Conservation (phyloP, 768 basidiomycete species). For the Tylopilus plumbeoviolaceoides region DNA sequence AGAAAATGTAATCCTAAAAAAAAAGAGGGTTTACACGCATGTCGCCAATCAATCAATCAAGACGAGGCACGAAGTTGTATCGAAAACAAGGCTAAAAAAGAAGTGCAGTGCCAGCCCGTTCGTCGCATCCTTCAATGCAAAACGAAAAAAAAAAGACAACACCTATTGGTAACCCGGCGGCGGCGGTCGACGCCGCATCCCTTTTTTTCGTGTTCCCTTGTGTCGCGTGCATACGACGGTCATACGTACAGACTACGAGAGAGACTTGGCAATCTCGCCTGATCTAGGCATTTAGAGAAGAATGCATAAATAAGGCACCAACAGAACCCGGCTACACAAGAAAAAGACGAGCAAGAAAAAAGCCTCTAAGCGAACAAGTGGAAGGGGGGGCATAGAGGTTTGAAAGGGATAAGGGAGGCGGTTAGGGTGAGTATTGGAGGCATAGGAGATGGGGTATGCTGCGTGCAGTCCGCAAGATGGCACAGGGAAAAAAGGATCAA, state of each 20-base stretch:
- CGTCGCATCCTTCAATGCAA: constrained; percentile 4
- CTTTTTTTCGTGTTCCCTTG: not conserved
- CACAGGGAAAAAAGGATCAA: not conserved
- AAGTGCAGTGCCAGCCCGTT: constrained; percentile 25
- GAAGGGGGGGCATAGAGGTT: not conserved
- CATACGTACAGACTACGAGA: constrained; percentile 2
- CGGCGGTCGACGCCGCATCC: constrained; percentile 9
- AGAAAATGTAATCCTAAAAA: not conserved
- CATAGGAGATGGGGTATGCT: constrained; percentile 12
- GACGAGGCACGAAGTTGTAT: not conserved
- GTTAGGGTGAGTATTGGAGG: not conserved
- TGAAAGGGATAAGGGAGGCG: constrained; percentile 1
- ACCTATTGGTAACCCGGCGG: not conserved
- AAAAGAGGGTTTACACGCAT: not conserved
- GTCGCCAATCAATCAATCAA: not conserved
- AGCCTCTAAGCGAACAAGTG: not conserved
- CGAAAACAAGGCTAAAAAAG: not conserved
- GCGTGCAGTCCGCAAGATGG: constrained; percentile 9
- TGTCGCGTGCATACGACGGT: not conserved
- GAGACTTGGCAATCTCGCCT: constrained; percentile 9
- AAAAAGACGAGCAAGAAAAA: constrained; percentile 2
- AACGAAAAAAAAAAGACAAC: not conserved
- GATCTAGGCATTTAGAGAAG: constrained; percentile 17
- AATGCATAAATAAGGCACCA: constrained; percentile 24
- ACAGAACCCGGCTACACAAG: constrained; percentile 19